phyloP scores from a whole-genome alignment of 2,329 filamentous ascomycete genomes.

The Penicillium sp. region DNA sequence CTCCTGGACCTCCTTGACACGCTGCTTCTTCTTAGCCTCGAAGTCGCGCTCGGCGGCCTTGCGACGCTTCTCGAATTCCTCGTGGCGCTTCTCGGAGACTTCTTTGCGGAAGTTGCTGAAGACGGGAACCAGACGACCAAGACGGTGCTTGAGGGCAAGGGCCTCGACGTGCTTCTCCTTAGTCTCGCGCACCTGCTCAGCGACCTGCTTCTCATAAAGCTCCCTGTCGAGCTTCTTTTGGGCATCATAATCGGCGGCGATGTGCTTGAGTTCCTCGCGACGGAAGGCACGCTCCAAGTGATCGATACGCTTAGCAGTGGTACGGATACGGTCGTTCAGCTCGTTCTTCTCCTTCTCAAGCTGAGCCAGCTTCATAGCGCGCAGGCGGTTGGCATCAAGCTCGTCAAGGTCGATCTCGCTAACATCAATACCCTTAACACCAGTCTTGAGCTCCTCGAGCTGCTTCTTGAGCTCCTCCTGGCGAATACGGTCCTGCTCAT shows the following conservation, averaged over 20 bases:
- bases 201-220: constrained; percentile 75
- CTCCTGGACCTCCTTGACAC: constrained; percentile 85
- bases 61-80: constrained; percentile 93
- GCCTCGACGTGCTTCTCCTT: constrained; percentile 88
- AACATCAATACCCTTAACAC: constrained; percentile 75
- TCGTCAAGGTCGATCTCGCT: constrained; percentile 72
- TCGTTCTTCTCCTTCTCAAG: constrained; percentile 98
- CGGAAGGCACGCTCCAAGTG: constrained; percentile 96
- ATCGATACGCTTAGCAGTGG: constrained; percentile 93
- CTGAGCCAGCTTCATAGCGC: constrained; percentile 90
- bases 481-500: constrained; percentile 83
- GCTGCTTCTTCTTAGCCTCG: constrained; percentile 82
- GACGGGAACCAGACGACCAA: constrained; percentile 75
- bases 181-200: constrained; percentile 72
- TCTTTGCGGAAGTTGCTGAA: constrained; percentile 82
- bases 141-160: constrained; percentile 88
- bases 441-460: constrained; percentile 85
- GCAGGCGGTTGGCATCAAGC: constrained; percentile 84
- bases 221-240: constrained; percentile 76
- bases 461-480: constrained; percentile 93
- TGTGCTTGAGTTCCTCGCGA: constrained; percentile 90
- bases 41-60: constrained; percentile 89
- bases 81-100: constrained; percentile 80
- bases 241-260: constrained; percentile 76
- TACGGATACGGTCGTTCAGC: constrained; percentile 82